Evolutionary conservation across 148 eudicot genomes (phyloP), one percentile per base, ranked within the genome.

Genomic region (Dysphania ambrosioides): DNA sequence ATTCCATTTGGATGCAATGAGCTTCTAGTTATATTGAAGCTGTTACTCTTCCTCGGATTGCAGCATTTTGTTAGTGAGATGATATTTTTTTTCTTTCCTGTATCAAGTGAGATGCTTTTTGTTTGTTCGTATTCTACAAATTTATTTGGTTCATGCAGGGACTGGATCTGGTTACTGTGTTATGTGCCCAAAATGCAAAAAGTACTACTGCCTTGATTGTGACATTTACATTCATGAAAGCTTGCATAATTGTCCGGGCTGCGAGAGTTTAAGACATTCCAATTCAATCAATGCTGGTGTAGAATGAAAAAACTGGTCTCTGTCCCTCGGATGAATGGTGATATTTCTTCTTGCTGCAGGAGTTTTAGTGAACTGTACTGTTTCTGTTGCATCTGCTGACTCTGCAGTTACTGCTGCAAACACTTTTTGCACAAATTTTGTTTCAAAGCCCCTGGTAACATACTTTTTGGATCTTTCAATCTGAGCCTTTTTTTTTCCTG

Each of bases 181-280:
- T 26, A 75, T 82, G 26, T 94, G 98, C 82, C 89, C 96, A 8
- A 88, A 90, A 79, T 94, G 97, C 87, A 82, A 87, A 70, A 86
- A 84, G 38, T 76, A 85, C 70, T 94, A 88, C 80, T 94, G 97
- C 79, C 93, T 90, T 1, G 97, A 91, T 74, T 94, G 98, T 77
- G 98, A 94, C 80, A 90, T 94, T 8, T 94, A 94, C 79, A 88
- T 94, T 62, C 98, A 94, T n/a, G 97, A 91, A 85, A 94, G 96
- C 76, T 79, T 94, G 86, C 98, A 94, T 71, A 94, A 91, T 68
- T 94, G 97, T 73, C 98, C 97, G 0, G 96, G 98, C 29, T 94
- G 98, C 49, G 97, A 91, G 84, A 82, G 98, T 83, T 75, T 85
- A 71, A 83, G 86, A 16, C 89, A 86, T 68, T 80, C 93, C 31